Percentiles rank a stretch among this genome's conserved stretches.
These are phyloP conservation scores for Halenospora varia DNA, from an alignment of 495 filamentous ascomycete species.

Conservation along the genomic window DNA sequence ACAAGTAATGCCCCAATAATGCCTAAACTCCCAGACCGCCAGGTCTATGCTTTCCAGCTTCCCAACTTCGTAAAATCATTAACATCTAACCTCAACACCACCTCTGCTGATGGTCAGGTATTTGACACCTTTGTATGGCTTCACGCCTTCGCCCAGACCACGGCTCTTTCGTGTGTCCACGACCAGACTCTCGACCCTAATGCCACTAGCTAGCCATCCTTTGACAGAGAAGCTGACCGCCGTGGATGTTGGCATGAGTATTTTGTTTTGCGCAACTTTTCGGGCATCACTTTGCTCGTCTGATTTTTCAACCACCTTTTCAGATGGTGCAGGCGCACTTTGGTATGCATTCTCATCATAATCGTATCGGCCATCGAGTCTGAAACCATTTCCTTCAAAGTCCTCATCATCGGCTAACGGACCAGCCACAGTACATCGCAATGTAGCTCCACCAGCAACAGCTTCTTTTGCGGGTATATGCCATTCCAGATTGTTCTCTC, in stretches of 20 bases:
- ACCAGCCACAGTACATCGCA: conserved; percentile 78
- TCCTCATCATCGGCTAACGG: conserved; percentile 59
- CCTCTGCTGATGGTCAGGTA: conserved; percentile 86
- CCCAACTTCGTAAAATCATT: conserved; percentile 3
- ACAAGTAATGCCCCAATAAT: not conserved
- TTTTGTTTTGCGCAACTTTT: conserved; percentile 65
- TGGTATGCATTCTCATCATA: conserved; percentile 56
- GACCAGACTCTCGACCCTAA: conserved; percentile 84
- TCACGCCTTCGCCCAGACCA: conserved; percentile 81
- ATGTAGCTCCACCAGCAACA: conserved; percentile 60
- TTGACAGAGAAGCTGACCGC: conserved; percentile 86
- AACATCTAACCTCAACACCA: conserved; percentile 66
- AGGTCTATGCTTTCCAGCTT: not conserved
- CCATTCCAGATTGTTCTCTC: conserved; percentile 78
- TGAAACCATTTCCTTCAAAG: conserved; percentile 41
- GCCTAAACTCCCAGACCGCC: not conserved
- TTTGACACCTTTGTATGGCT: conserved; percentile 97
- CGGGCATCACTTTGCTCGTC: conserved; percentile 41
- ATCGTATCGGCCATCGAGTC: conserved; percentile 49
- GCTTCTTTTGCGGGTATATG: conserved; percentile 66
- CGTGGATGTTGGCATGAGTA: conserved; percentile 86
- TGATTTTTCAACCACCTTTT: conserved; percentile 28
- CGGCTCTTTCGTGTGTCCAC: conserved; percentile 82
- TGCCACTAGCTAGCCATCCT: conserved; percentile 92
- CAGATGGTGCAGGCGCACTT: conserved; percentile 38